Conservation (phyloP, 352 stramenopile genomes). For the Aphanomyces invadans region DNA sequence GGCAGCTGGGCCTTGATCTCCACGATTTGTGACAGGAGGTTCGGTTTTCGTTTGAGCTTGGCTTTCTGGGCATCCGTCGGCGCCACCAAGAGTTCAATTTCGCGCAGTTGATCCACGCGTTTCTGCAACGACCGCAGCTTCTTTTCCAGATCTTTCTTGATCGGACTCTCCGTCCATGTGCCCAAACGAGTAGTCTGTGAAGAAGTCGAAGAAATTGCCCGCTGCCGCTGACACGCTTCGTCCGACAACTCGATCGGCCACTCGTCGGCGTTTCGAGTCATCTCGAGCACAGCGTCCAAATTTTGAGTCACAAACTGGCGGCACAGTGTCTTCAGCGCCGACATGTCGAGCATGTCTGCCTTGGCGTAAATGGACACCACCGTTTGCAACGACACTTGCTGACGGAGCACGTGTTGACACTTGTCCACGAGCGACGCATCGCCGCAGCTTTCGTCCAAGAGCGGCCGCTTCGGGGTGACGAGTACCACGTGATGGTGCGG, state of each 20-base stretch:
- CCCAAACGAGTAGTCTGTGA: background rate
- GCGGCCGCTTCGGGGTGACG: slow-evolving; percentile 38
- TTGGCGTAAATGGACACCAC: slow-evolving; percentile 52
- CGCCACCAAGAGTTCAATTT: background rate
- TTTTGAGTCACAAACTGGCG: slow-evolving; percentile 60
- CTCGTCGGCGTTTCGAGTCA: slow-evolving; percentile 51
- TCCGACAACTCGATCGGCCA: slow-evolving; percentile 45
- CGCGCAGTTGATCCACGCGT: slow-evolving; percentile 9
- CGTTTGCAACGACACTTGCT: slow-evolving; percentile 52
- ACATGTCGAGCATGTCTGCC: slow-evolving; percentile 43
- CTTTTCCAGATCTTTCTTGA: slow-evolving; percentile 19
- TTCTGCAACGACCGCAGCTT: slow-evolving; percentile 9
- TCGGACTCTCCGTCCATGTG: background rate
- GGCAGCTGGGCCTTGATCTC: background rate
- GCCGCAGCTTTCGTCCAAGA: background rate
- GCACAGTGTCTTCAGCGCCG: slow-evolving; percentile 39
- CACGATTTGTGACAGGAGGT: slow-evolving; percentile 8
- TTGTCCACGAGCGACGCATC: slow-evolving; percentile 32
- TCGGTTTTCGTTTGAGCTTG: slow-evolving; percentile 15
- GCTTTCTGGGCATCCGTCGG: slow-evolving; percentile 7
- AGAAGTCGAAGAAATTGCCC: background rate
- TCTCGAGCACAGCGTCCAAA: slow-evolving; percentile 63
- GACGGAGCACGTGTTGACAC: slow-evolving; percentile 41
- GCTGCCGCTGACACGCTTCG: background rate
- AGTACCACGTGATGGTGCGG: slow-evolving; percentile 73